phyloP scores from a whole-genome alignment of 176 grass and related monocot genomes.

The Elymus sibiricus region DNA sequence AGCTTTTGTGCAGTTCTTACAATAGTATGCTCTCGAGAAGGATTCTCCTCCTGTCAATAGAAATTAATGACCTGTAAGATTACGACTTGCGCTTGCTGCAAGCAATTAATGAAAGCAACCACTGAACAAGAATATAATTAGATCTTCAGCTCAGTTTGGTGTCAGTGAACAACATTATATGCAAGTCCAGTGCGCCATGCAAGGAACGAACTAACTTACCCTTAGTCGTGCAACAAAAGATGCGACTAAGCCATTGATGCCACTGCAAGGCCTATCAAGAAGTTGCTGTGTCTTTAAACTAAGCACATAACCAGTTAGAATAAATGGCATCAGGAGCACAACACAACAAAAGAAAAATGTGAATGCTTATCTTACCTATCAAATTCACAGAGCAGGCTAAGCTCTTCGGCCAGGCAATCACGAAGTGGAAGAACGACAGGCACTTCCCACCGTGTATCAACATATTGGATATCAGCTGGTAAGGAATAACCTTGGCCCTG shows the following conservation, averaged over 20 bases:
- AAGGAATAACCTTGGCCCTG: conserved; percentile 94
- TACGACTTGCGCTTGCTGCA: background rate
- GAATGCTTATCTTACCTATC: conserved; percentile 43
- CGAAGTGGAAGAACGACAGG: conserved; percentile 79
- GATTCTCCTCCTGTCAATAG: conserved; percentile 74
- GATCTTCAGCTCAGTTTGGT: conserved; percentile 3
- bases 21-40: conserved; percentile 85
- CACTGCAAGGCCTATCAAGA: conserved; percentile 49
- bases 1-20: conserved; percentile 96
- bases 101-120: background rate
- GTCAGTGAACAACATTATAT: background rate
- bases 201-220: conserved; percentile 43
- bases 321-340: background rate
- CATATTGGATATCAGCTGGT: conserved; percentile 92
- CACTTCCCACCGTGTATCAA: conserved; percentile 72
- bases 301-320: conserved; percentile 34
- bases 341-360: background rate
- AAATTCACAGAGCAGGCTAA: conserved; percentile 65
- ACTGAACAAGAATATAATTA: background rate
- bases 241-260: conserved; percentile 81
- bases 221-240: conserved; percentile 74
- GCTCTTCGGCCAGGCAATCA: conserved; percentile 70
- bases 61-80: conserved; percentile 16
- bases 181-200: background rate
- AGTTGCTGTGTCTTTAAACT: conserved; percentile 78